Conservation (phyloP, 2,329 filamentous ascomycete genomes). For the Didymella keratinophila region DNA sequence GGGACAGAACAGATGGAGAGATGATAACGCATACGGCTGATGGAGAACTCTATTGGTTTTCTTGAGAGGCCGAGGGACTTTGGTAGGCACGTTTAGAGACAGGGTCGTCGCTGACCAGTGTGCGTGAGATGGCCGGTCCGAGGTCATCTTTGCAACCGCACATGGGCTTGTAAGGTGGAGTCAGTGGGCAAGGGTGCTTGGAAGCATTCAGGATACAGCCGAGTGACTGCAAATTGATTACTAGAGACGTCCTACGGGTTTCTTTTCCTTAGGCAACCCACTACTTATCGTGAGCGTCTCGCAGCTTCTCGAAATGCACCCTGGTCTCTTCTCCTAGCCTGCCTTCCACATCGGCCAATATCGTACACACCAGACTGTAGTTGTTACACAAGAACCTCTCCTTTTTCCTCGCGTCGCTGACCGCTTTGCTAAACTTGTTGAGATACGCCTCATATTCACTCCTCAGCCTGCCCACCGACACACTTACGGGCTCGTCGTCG, state of each 20-base stretch:
- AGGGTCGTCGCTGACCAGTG: too few species aligned
- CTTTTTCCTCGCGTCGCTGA: slow-evolving; percentile 79
- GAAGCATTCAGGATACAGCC: background rate
- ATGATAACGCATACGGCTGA: too few species aligned
- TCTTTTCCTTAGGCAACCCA: too few species aligned
- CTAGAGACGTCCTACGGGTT: too few species aligned
- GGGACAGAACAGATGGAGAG: too few species aligned
- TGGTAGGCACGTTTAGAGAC: too few species aligned
- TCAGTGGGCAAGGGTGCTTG: background rate
- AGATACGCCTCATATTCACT: slow-evolving; percentile 86
- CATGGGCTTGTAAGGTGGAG: too few species aligned
- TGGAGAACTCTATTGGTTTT: too few species aligned
- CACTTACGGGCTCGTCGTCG: slow-evolving; percentile 90
- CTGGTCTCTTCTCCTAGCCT: slow-evolving; percentile 79
- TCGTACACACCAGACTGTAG: slow-evolving; percentile 91
- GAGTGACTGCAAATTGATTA: background rate
- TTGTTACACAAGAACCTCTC: slow-evolving; percentile 95
- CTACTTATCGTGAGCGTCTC: slow-evolving; percentile 48
- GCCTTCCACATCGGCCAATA: slow-evolving; percentile 75
- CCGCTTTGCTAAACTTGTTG: slow-evolving; percentile 75
- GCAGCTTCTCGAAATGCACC: slow-evolving; percentile 73
- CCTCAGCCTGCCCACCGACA: slow-evolving; percentile 78
- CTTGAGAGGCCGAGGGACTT: too few species aligned
- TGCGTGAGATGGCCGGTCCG: too few species aligned
- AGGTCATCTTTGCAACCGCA: too few species aligned